Base-by-base conservation (phyloP, 2,329 filamentous ascomycete species). In the Cercospora janseana region DNA sequence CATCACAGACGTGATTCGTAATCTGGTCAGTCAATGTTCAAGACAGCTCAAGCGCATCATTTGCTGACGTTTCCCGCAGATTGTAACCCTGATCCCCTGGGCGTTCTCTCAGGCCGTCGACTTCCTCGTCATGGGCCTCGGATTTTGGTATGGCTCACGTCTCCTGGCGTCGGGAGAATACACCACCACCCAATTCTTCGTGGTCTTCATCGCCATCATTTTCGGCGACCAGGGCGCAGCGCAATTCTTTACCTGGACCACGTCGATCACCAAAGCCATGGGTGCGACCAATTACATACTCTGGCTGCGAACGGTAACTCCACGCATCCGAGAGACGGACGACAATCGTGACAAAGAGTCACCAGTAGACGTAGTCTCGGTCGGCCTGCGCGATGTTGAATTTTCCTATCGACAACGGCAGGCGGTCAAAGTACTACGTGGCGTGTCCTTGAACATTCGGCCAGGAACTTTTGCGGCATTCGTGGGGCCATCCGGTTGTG, bases 161-260 rank as follows among this genome's bases (percentile, higher is more conserved):
- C 60, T 70, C 6, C 51, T 69, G 8, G 56, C 60, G 3, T 54
- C 43, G 23, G 59, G 62, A 6, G 63, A 69, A 34, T 68, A 68
- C 54, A 61, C 55, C 3, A 54, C 56, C 6, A 49, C 68, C 3
- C 65, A 75, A 13, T 82, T 81, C 61, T 81, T 80, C 60, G 71
- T 78, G 2, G 72, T 79, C 28, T 86, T 85, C 64, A 81, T 86
- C 66, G 79, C 82, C 0, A 46, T 61, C 8, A 78, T 86, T 21
- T 79, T 87, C 56, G 83, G 83, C 1, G 82, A 81, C 8, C 82
- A 89, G 66, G 73, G 75, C 0, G 82, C 84, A 0, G 85, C 83
- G 1, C 78, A 84, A 55, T 81, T 83, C 47, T 80, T 89, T 56
- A 79, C 79, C 35, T 85, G 86, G 55, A 80, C 63, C 56, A 66